A percentile compares a stretch with the other conserved stretches of the same genome.
Evolutionary conservation across 768 basidiomycete genomes (phyloP).

Genomic region (Rhizopogon roseolus): DNA sequence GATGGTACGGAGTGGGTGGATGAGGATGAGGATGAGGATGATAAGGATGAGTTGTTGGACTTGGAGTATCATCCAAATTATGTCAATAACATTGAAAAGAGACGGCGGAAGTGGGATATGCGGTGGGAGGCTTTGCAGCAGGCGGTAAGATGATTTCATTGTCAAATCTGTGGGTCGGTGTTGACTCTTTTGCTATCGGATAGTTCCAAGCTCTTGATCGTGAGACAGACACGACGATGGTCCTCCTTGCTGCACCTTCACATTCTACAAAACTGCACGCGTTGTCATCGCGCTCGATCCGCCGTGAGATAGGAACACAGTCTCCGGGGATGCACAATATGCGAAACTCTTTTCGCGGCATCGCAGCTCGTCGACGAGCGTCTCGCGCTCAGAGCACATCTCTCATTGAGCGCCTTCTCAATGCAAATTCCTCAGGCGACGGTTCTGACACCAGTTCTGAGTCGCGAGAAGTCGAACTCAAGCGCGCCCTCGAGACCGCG

Average conservation of each 20-base stretch:
- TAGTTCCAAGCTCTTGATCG: conserved; percentile 78
- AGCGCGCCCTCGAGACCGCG: conserved; percentile 62
- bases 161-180: background rate
- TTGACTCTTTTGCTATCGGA: conserved; percentile 2
- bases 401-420: conserved; percentile 39
- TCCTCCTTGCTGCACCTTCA: conserved; percentile 70
- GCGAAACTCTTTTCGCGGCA: conserved; percentile 52
- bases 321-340: conserved; percentile 49
- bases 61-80: conserved; percentile 74
- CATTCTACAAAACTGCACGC: conserved; percentile 64
- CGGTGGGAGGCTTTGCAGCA: conserved; percentile 73
- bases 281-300: conserved; percentile 64
- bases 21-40: conserved; percentile 65
- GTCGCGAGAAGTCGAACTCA: conserved; percentile 58
- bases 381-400: conserved; percentile 40
- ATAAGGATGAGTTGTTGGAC: conserved; percentile 67
- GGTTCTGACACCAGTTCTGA: conserved; percentile 53
- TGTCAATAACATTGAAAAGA: conserved; percentile 60
- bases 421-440: conserved; percentile 39
- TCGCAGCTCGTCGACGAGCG: conserved; percentile 53
- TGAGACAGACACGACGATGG: conserved; percentile 75
- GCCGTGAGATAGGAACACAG: conserved; percentile 46
- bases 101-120: conserved; percentile 67
- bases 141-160: conserved; percentile 42
- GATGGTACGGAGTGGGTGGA: conserved; percentile 70